Evolutionary conservation across 2,329 filamentous ascomycete genomes (phyloP).

Genomic region (Botryotinia calthae): DNA sequence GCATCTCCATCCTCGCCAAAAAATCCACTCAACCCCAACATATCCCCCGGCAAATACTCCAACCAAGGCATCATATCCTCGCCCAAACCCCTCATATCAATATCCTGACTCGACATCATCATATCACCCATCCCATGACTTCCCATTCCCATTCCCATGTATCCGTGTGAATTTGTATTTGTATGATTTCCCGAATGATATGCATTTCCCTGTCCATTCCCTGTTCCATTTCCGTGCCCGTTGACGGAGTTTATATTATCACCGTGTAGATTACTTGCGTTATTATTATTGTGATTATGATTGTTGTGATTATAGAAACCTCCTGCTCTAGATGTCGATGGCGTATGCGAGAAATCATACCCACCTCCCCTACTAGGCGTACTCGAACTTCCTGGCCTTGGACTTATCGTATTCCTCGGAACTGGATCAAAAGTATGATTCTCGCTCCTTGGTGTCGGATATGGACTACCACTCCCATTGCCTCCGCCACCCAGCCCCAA

Average conservation of each 20-base stretch:
- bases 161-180: slow-evolving; percentile 20
- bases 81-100: slow-evolving; percentile 68
- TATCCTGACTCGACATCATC: slow-evolving; percentile 73
- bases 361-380: not conserved
- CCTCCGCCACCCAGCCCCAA: slow-evolving; percentile 45
- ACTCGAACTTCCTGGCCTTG: not conserved
- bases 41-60: slow-evolving; percentile 67
- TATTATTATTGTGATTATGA: slow-evolving; percentile 5
- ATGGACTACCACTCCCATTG: slow-evolving; percentile 42
- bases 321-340: not conserved
- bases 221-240: slow-evolving; percentile 15
- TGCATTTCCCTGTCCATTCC: slow-evolving; percentile 18
- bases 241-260: not conserved
- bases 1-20: slow-evolving; percentile 43
- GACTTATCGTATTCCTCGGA: slow-evolving; percentile 19
- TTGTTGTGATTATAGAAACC: slow-evolving; percentile 2
- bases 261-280: not conserved
- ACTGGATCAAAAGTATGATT: slow-evolving; percentile 24
- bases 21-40: slow-evolving; percentile 49
- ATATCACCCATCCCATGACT: slow-evolving; percentile 45
- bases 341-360: not conserved
- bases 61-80: slow-evolving; percentile 73
- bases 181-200: not conserved
- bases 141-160: slow-evolving; percentile 34
- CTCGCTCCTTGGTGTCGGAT: slow-evolving; percentile 22